Evolutionary conservation across 2,329 filamentous ascomycete genomes (phyloP), one percentile per base, ranked within the genome.

Genomic region (Aspergillus amoenus): DNA sequence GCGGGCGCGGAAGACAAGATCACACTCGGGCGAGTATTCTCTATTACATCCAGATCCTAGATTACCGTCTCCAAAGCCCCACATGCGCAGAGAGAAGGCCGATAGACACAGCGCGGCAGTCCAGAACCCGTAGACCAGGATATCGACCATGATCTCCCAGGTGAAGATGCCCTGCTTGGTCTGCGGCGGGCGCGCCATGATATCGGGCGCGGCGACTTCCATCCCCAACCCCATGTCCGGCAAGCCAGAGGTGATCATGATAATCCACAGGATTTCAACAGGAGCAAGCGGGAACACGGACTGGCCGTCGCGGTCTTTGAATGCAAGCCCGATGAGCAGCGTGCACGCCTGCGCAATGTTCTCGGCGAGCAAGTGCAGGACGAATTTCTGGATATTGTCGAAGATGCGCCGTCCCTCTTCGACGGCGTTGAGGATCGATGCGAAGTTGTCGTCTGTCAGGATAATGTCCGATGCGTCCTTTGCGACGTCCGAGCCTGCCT

Each of bases 261-360:
- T 96, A 72, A 96, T 91, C 91, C 91, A 96, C 59, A 96, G 83
- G 61, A 96, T 93, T 66, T 96, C 88, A 9, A 96, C 85, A 0
- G 92, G 91, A 0, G 90, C 86, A 37, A 96, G 84, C 3, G 91
- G 92, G 73, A 95, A 96, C 9, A 96, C 91, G 0, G 91, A 94
- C 59, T 89, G 82, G 11, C 84, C 82, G 13, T 81, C 78, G 2
- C 74, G 63, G 69, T 96, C 92, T 67, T 91, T 89, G 77, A 96
- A 95, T 0, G 82, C 88, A 3, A 96, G 84, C 49, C 92, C 91
- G 39, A 91, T 87, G 27, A 96, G 85, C 15, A 96, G 80, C 1
- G 91, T 87, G 60, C 90, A 87, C 9, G 93, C 92, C 70, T 95
- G 89, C 27, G 89, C 91, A 41, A 95, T 88, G 70, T 96, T 95